Conservation (phyloP, 2,329 filamentous ascomycete genomes). For the Sphaceloma murrayae region DNA sequence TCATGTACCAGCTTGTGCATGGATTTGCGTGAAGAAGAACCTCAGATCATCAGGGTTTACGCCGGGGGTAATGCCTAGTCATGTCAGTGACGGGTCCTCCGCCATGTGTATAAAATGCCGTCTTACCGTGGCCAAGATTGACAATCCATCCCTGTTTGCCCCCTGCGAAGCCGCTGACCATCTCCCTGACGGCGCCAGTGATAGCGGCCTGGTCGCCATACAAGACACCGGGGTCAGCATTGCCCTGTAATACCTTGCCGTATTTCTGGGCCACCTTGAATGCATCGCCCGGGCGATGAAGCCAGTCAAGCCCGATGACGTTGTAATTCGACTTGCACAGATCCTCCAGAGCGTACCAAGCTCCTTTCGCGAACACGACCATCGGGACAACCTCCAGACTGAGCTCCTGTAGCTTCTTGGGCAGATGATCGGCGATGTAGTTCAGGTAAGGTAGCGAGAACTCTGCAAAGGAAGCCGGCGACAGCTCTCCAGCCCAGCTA, state of each 20-base stretch:
- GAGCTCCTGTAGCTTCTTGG: constrained; percentile 61
- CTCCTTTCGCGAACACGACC: constrained; percentile 97
- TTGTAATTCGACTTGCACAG: constrained; percentile 85
- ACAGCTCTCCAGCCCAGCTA: constrained; percentile 93
- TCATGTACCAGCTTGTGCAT: constrained; percentile 41
- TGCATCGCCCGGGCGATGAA: constrained; percentile 78
- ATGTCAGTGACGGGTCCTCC: constrained; percentile 18
- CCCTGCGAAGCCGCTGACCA: constrained; percentile 76
- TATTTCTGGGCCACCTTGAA: constrained; percentile 60
- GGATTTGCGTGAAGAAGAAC: constrained; percentile 90
- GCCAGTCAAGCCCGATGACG: constrained; percentile 90
- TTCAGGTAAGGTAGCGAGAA: constrained; percentile 81
- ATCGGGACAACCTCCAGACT: constrained; percentile 77
- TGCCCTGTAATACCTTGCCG: constrained; percentile 81
- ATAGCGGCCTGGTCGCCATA: constrained; percentile 80
- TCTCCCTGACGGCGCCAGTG: constrained; percentile 68
- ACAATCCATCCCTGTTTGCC: constrained; percentile 92
- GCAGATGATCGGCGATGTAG: constrained; percentile 74
- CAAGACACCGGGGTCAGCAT: constrained; percentile 85
- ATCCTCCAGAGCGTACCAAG: constrained; percentile 86
- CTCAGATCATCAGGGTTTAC: constrained; percentile 89
- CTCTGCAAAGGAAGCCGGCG: constrained; percentile 68
- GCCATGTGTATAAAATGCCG: too few species aligned
- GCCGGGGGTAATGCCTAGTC: constrained; percentile 76
- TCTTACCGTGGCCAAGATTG: constrained; percentile 85